Conservation (phyloP, 2,329 filamentous ascomycete species). For the Talaromyces sp. region DNA sequence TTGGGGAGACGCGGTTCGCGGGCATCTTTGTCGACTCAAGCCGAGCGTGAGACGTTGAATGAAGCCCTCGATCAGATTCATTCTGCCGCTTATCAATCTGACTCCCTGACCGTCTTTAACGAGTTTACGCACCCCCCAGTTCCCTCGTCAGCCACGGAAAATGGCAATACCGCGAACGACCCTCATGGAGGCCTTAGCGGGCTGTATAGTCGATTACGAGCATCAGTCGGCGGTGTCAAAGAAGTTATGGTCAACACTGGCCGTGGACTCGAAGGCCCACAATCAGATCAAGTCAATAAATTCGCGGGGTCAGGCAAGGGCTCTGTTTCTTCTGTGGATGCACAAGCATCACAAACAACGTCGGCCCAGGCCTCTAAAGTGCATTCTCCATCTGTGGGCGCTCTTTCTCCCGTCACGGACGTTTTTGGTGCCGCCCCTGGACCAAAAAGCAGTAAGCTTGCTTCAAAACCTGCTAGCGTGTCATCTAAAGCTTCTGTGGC, state of each 20-base stretch:
- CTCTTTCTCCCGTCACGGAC: constrained; percentile 27
- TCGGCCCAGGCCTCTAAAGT: constrained; percentile 33
- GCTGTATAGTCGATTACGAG: constrained; percentile 77
- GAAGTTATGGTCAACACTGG: constrained; percentile 40
- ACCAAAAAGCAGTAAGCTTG: constrained; percentile 31
- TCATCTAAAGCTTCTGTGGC: constrained; percentile 38
- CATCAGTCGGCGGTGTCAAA: constrained; percentile 68
- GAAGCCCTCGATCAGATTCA: constrained; percentile 83
- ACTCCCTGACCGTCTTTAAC: constrained; percentile 85
- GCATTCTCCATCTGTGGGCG: constrained; percentile 29
- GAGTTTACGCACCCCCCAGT: constrained; percentile 68
- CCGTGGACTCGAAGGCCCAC: constrained; percentile 17
- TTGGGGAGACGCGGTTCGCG: constrained; percentile 44
- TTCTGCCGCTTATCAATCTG: constrained; percentile 77
- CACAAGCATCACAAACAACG: constrained; percentile 20
- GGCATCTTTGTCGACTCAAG: constrained; percentile 47
- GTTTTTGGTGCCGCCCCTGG: constrained; percentile 14
- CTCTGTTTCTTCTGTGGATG: constrained; percentile 15
- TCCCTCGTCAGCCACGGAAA: constrained; percentile 59
- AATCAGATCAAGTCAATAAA: constrained; percentile 18
- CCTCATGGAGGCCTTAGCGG: constrained; percentile 83
- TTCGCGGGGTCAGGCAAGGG: constrained; percentile 6
- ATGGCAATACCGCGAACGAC: constrained; percentile 61
- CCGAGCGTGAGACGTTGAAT: constrained; percentile 69
- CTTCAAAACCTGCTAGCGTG: constrained; percentile 38